Conservation (phyloP, 495 filamentous ascomycete genomes). For the Penicillium crystallinum region DNA sequence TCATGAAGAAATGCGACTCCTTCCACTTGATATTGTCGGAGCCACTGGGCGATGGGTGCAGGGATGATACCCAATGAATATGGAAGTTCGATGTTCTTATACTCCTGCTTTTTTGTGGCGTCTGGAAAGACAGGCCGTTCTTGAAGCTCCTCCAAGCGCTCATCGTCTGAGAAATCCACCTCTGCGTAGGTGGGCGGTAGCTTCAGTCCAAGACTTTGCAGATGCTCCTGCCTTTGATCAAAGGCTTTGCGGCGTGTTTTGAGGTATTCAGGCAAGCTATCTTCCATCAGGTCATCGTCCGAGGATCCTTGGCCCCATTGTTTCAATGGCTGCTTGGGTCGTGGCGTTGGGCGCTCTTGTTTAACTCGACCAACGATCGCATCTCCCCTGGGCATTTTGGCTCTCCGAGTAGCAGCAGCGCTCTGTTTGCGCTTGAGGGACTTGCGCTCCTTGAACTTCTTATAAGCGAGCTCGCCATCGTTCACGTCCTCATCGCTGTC, state of each 20-base stretch:
- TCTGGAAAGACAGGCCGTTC: slow-evolving; percentile 66
- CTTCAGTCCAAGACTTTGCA: slow-evolving; percentile 64
- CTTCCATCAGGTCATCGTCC: slow-evolving; percentile 55
- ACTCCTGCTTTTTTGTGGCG: slow-evolving; percentile 56
- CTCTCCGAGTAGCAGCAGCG: slow-evolving; percentile 43
- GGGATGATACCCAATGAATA: slow-evolving; percentile 81
- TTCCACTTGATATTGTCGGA: slow-evolving; percentile 85
- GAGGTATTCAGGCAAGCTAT: slow-evolving; percentile 55
- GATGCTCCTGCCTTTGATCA: slow-evolving; percentile 47
- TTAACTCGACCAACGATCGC: slow-evolving; percentile 29
- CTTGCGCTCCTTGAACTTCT: slow-evolving; percentile 56
- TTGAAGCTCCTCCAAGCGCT: slow-evolving; percentile 53
- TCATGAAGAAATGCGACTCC: slow-evolving; percentile 85
- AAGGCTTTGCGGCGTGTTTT: slow-evolving; percentile 48
- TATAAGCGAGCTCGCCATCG: slow-evolving; percentile 49
- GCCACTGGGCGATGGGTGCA: slow-evolving; percentile 85
- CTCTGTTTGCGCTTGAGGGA: slow-evolving; percentile 48
- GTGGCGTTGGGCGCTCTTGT: slow-evolving; percentile 13
- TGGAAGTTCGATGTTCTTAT: slow-evolving; percentile 69
- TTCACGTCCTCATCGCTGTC: slow-evolving; percentile 41
- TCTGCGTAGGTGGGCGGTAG: slow-evolving; percentile 77
- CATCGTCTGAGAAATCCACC: slow-evolving; percentile 84
- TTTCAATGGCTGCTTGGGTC: slow-evolving; percentile 18
- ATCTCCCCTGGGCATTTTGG: slow-evolving; percentile 29
- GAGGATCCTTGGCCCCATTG: slow-evolving; percentile 41